Base-by-base conservation (phyloP, 2,329 filamentous ascomycete species). In the Apiospora hydei region DNA sequence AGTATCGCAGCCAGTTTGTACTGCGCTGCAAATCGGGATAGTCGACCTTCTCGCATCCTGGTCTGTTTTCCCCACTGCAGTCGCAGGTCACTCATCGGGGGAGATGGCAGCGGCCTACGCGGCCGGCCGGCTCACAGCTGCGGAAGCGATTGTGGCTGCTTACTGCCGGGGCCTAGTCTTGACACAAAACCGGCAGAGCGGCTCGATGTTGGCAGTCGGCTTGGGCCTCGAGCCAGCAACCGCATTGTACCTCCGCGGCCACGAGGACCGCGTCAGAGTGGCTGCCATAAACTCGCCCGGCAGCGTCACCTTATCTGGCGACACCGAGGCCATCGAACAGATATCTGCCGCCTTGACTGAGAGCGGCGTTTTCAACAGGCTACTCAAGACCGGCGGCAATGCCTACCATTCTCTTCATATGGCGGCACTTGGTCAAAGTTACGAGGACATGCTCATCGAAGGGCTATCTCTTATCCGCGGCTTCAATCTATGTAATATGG, bases 231-330 rank as follows among this genome's bases (percentile, higher is more conserved):
- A 74, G 0, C 75, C 78, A 3, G 76, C 78, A 2, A 26, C 70
- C 4, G 53, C 72, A 8, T 3, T 34, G 34, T 76, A 75, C 43
- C 10, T 51, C 47, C 76, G 61, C 79, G 85, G 71, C 79, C 77
- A 18, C 81, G 21, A 43, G 24, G 38, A 26, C 30, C 57, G 51
- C 0, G 61, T 68, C 11, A 26, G n/a, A 10, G 57, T 86, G 0
- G 79, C 81, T 2, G 77, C 81, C 6, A 78, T 81, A 72, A 81
- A 83, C 66, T 83, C 86, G 3, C 72, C 78, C 3, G 79, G 84
- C 26, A 86, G 87, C 73, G 84, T 85, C 24, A 81, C 87, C 11
- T 84, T 86, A 66, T 85, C 85, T 24, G 85, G 86, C 11, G 83
- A 86, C 7, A 83, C 84, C 13, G 83, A 82, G 34, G 83, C 82